A percentile compares a stretch with the other conserved stretches of the same genome.
Evolutionary conservation across 176 grass and related monocot species (phyloP).

Genomic region (Carex myosuroides): DNA sequence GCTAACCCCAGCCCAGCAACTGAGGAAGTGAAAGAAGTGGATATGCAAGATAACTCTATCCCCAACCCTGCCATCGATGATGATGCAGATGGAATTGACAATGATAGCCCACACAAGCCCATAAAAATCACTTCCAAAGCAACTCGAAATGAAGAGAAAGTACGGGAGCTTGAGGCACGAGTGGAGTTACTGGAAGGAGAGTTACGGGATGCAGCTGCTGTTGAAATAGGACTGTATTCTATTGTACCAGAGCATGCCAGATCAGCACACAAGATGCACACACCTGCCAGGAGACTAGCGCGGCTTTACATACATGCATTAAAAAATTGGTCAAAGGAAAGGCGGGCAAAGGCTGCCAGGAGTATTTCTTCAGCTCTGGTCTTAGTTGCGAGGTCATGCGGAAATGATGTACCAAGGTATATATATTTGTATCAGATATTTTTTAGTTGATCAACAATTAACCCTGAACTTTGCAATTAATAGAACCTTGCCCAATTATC

Average conservation of each 20-base stretch:
- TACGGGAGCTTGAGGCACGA: constrained; percentile 69
- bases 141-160: constrained; percentile 52
- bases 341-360: constrained; percentile 69
- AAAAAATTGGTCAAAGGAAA: constrained; percentile 63
- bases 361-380: constrained; percentile 83
- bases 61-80: constrained; percentile 23
- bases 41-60: constrained; percentile 52
- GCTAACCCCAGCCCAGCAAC: constrained; percentile 34
- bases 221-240: constrained; percentile 86
- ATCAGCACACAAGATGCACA: constrained; percentile 92
- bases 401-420: constrained; percentile 91
- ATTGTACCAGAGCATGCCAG: constrained; percentile 83
- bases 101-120: constrained; percentile 34
- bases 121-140: constrained; percentile 46
- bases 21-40: constrained; percentile 60
- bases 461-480: not conserved
- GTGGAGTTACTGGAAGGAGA: constrained; percentile 87
- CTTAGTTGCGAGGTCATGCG: constrained; percentile 84
- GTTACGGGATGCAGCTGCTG: constrained; percentile 71
- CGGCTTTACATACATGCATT: constrained; percentile 63
- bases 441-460: not conserved
- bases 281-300: constrained; percentile 79
- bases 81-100: constrained; percentile 30
- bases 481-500: not conserved
- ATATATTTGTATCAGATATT: constrained; percentile 18